phyloP scores from a whole-genome alignment of 2,329 filamentous ascomycete genomes.

The Hymenoscyphus fructigenus region DNA sequence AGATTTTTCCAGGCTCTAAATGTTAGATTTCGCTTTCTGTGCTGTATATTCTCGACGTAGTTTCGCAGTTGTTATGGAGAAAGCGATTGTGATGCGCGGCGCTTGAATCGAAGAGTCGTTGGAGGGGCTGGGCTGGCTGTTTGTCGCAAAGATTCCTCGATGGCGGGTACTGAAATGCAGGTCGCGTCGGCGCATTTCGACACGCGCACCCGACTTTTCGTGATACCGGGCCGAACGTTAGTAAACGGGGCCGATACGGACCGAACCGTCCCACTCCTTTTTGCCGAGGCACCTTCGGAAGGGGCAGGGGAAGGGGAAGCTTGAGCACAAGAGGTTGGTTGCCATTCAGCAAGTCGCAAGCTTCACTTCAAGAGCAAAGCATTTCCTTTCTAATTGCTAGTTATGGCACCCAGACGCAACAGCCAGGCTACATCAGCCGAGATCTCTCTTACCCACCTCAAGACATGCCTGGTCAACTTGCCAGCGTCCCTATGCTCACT shows the following conservation, averaged over 20 bases:
- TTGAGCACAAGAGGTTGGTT: neutral
- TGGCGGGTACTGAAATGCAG: constrained; percentile 21
- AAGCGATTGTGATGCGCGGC: neutral
- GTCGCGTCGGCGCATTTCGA: neutral
- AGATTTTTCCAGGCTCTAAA: neutral
- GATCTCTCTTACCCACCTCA: constrained; percentile 77
- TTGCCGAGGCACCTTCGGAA: too few relatives aligned
- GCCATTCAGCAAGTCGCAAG: neutral
- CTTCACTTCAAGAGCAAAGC: neutral
- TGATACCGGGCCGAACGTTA: neutral
- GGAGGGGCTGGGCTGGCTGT: constrained; percentile 8
- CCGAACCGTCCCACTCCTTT: too few relatives aligned
- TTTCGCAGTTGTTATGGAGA: neutral
- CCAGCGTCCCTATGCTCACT: constrained; percentile 80
- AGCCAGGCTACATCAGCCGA: constrained; percentile 71
- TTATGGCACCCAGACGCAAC: constrained; percentile 41
- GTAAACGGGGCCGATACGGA: too few relatives aligned
- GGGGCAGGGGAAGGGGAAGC: too few relatives aligned
- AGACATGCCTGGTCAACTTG: constrained; percentile 93
- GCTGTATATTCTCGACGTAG: neutral
- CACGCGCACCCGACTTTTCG: constrained; percentile 9
- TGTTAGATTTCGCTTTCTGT: neutral
- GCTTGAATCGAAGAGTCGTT: constrained; percentile 7
- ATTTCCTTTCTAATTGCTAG: neutral
- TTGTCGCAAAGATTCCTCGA: constrained; percentile 26